A percentile compares a stretch with the other conserved stretches of the same genome.
These are phyloP conservation scores for Pestalotiopsis sp. DNA, from an alignment of 2,329 filamentous ascomycete species.

Conservation along the genomic window DNA sequence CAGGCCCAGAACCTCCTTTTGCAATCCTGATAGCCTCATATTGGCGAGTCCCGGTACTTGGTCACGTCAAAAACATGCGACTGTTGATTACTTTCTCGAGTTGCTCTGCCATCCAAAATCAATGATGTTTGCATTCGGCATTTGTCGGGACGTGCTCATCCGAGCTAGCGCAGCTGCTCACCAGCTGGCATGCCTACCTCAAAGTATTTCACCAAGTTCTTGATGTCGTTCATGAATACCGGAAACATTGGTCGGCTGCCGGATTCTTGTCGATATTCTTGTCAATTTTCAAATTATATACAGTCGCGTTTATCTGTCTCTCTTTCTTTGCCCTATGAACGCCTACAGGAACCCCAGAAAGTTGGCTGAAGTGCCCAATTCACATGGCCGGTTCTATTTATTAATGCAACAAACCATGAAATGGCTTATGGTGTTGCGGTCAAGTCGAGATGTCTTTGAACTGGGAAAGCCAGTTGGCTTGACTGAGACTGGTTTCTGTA, in stretches of 20 bases:
- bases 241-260: too few species aligned
- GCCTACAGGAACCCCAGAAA: too few species aligned
- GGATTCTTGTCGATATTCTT: too few species aligned
- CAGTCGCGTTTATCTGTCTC: too few species aligned
- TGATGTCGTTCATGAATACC: too few species aligned
- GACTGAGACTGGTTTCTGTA: neutral
- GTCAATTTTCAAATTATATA: too few species aligned
- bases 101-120: neutral
- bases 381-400: too few species aligned
- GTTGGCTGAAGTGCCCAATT: too few species aligned
- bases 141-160: neutral
- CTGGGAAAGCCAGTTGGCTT: neutral
- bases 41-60: neutral
- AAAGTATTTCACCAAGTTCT: neutral
- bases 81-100: neutral
- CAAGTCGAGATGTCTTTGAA: too few species aligned
- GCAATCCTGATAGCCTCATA: constrained; percentile 78
- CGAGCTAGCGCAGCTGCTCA: neutral
- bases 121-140: constrained; percentile 7
- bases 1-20: constrained; percentile 82
- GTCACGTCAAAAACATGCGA: neutral
- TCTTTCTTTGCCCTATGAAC: too few species aligned
- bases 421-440: too few species aligned
- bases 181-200: neutral
- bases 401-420: too few species aligned